These are phyloP conservation scores for Pseudozyma sp. DNA, from an alignment of 1,284 basidiomycete genomes.

Conservation along the genomic window DNA sequence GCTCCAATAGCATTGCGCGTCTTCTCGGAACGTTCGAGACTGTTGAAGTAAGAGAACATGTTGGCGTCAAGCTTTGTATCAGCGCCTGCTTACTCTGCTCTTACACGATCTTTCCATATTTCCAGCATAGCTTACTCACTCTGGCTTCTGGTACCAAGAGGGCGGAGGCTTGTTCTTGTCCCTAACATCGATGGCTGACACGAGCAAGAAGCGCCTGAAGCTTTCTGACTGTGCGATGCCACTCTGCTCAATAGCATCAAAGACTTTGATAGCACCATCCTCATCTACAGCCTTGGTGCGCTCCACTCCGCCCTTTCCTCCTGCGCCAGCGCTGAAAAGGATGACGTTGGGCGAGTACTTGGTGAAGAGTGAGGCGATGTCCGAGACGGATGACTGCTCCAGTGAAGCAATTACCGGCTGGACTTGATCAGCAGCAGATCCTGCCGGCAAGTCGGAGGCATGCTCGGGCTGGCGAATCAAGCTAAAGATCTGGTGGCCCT, in stretches of 20 bases:
- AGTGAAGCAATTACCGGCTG: conserved; percentile 75
- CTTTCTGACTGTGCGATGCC: conserved; percentile 69
- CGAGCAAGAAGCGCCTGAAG: conserved; percentile 74
- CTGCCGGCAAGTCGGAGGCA: conserved; percentile 45
- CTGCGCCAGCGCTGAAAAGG: conserved; percentile 78
- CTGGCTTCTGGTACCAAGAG: conserved; percentile 39
- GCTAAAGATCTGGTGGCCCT: conserved; percentile 52
- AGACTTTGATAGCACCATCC: conserved; percentile 79
- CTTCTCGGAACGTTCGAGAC: conserved; percentile 66
- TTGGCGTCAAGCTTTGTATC: too few relatives aligned
- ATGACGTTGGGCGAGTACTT: conserved; percentile 73
- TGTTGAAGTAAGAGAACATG: too few relatives aligned
- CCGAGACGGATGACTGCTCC: conserved; percentile 73
- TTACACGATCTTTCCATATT: too few relatives aligned
- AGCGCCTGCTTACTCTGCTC: too few relatives aligned
- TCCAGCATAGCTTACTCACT: too few relatives aligned
- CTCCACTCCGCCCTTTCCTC: conserved; percentile 76
- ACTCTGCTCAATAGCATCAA: conserved; percentile 77
- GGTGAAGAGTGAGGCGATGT: conserved; percentile 73
- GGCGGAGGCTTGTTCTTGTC: conserved; percentile 71
- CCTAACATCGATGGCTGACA: conserved; percentile 77
- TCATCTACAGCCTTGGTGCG: conserved; percentile 79
- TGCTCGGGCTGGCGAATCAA: conserved; percentile 55
- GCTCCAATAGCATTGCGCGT: conserved; percentile 40
- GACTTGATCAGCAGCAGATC: conserved; percentile 64